Evolutionary conservation across 108 stramenopile genomes (phyloP), one percentile per base, ranked within the genome.

Genomic region (Pseudonitzschia multiseries): DNA sequence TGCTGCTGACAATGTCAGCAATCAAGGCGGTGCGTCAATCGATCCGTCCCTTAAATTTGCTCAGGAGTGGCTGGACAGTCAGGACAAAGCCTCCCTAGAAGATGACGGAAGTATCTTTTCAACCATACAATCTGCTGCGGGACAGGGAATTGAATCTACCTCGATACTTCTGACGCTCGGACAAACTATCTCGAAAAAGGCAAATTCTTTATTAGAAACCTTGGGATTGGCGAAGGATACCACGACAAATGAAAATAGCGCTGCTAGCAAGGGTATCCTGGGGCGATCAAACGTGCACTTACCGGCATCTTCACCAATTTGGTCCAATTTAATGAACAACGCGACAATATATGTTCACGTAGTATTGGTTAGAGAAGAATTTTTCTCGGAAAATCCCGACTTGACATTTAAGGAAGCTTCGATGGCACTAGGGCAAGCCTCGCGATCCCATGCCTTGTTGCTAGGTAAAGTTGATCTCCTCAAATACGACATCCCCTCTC

Each of bases 71-170:
- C 63, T 93, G 50, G 85, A 93, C 80, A 70, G 82, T 12, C 81
- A 83, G 17, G 84, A 90, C 50, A 76, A 81, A 62, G 71, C 77
- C 54, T 76, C 83, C 53, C 56, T 76, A 53, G 78, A 81, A 44
- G 75, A 59, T 20, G 89, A 88, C 59, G 86, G 77, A 52, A 87
- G 92, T 22, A 79, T 90, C n/a, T 53, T 93, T 6, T 87, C 90
- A 24, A 85, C 87, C n/a, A 78, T 87, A 9, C 83, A 87, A 78
- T 80, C 85, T 14, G 84, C 81, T 63, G 88, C 92, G n/a, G 92
- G 92, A 28, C 87, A 90, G n/a, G 92, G 92, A 13, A 89, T 93
- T 31, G 92, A 93, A 78, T 91, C 89, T 8, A 93, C 92, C 12
- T 85, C 83, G 56, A 73, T 91, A 22, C 79, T 93, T 54, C 69